Base-by-base conservation (phyloP, 2,329 filamentous ascomycete genomes). In the Cercospora sesami region DNA sequence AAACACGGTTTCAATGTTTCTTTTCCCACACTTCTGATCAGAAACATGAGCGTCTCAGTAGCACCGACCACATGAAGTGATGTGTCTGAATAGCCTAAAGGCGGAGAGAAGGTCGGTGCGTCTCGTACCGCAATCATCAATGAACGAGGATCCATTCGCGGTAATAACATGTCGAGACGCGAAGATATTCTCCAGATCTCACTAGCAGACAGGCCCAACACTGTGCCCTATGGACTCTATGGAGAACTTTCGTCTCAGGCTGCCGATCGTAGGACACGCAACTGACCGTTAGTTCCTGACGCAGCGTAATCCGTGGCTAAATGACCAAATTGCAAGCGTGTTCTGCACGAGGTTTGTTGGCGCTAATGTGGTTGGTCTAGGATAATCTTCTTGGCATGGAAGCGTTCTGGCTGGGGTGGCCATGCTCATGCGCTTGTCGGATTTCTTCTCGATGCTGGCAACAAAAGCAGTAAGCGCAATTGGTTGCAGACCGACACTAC, bases 331-430 rank as follows among this genome's bases (percentile, higher is more conserved):
- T 31, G 61, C 42, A 55, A 30, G 61, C 45, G 61, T 63, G 42
- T 26, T 63, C 26, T 36, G 42, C 39, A 33, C 61, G 30, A 63
- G 21, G 48, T 28, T 28, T 26, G 23, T 55, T 10, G 39, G 16
- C 61, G 61, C 61, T 63, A 63, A 36, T 63, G 61, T 63, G 61
- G 61, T 63, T 63, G 61, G 61, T 53, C 45, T 21, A 21, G 61
- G 61, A 26, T 63, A 18, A 26, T 21, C 14, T 16, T 63, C 61
- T 63, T 63, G 61, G 61, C 61, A 10, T 28, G 9, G n/a, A 36
- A 33, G 18, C 31, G 55, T 31, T 31, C 28, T 59, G 48, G 23
- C 55, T 18, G 55, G 55, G 55, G 31, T 31, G 18, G 55, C 55
- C 55, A 59, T 31, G 55, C 18, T 7, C 31, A 23, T 23, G 28